A percentile compares a stretch with the other conserved stretches of the same genome.
These are phyloP conservation scores for Aspergillus ruber DNA, from an alignment of 2,329 filamentous ascomycete species.

Conservation along the genomic window DNA sequence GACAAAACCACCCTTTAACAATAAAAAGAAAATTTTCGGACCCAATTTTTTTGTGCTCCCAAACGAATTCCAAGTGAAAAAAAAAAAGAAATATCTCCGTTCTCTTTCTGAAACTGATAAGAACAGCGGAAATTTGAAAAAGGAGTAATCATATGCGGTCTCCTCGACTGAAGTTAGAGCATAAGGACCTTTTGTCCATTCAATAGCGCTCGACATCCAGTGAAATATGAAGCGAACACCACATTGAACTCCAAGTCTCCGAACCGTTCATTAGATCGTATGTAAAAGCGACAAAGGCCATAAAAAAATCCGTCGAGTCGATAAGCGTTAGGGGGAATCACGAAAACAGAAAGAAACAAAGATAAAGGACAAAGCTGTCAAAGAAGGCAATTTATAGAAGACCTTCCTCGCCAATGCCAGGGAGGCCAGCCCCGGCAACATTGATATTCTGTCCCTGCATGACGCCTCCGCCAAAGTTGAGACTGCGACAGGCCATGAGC, in stretches of 20 bases:
- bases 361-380: slow-evolving; percentile 9
- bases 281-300: slow-evolving; percentile 19
- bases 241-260: slow-evolving; percentile 24
- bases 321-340: slow-evolving; percentile 18
- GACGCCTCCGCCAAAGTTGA: slow-evolving; percentile 36
- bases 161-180: slow-evolving; percentile 2
- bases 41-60: background rate
- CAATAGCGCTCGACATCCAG: slow-evolving; percentile 6
- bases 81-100: background rate
- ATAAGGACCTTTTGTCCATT: slow-evolving; percentile 3
- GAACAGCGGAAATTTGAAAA: background rate
- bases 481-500: slow-evolving; percentile 40
- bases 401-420: slow-evolving; percentile 41
- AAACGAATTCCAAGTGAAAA: background rate
- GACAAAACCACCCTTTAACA: background rate
- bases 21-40: background rate
- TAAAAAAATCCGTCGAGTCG: slow-evolving; percentile 23
- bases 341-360: slow-evolving; percentile 7
- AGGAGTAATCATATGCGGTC: background rate
- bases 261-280: slow-evolving; percentile 25
- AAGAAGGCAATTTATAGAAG: slow-evolving; percentile 23
- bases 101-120: background rate
- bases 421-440: slow-evolving; percentile 43
- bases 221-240: slow-evolving; percentile 13
- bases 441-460: slow-evolving; percentile 44